Percentiles rank a stretch among this genome's conserved stretches.
These are phyloP conservation scores for Hypoxylon sp. DNA, from an alignment of 2,329 filamentous ascomycete genomes.

Conservation along the genomic window DNA sequence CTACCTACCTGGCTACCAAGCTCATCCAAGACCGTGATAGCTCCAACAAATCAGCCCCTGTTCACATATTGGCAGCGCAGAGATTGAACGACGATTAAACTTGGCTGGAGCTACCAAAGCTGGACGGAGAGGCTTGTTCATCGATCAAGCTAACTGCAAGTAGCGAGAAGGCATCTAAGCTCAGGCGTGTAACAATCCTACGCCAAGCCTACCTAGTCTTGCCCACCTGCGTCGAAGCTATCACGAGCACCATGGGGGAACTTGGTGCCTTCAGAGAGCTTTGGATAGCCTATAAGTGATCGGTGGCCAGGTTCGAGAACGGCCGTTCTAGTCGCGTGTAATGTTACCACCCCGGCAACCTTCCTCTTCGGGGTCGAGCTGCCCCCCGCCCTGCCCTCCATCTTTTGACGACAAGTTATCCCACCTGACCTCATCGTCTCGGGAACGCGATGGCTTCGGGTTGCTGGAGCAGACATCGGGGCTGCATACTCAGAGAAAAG, in stretches of 20 bases:
- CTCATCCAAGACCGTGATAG: not conserved
- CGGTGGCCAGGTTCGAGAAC: not conserved
- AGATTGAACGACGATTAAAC: not conserved
- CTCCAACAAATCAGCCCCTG: not conserved
- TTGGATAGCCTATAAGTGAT: not conserved
- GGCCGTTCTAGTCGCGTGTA: not conserved
- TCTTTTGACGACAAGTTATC: not conserved
- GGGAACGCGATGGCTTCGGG: not conserved
- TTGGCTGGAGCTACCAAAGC: not conserved
- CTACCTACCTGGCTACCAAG: not conserved
- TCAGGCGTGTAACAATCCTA: not conserved
- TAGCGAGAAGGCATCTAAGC: not conserved
- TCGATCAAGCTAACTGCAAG: too few relatives aligned
- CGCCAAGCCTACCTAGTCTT: not conserved
- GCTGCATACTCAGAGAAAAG: not conserved
- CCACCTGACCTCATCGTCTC: not conserved
- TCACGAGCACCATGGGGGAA: not conserved
- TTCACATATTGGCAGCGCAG: not conserved
- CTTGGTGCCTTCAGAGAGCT: not conserved
- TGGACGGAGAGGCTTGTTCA: not conserved
- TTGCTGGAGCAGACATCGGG: not conserved
- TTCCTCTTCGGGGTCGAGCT: slow-evolving; percentile 1
- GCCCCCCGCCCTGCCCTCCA: not conserved
- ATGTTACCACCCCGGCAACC: slow-evolving; percentile 7
- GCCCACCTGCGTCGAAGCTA: not conserved